A percentile compares a stretch with the other conserved stretches of the same genome.
Evolutionary conservation across 2,329 filamentous ascomycete species (phyloP).

Genomic region (Cercospora sojina): DNA sequence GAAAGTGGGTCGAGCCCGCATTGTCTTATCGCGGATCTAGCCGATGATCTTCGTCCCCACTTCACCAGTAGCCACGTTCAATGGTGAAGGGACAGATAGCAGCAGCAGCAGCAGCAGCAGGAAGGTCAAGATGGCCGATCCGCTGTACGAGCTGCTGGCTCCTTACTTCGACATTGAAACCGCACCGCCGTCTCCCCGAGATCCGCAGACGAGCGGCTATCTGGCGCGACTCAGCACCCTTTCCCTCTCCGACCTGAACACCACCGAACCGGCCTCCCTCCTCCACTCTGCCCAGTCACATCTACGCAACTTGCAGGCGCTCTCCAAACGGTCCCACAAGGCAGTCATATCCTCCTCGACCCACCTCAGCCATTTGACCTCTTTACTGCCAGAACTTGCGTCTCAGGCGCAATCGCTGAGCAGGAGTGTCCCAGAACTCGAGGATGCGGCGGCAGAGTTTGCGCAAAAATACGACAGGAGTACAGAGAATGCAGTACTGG

Average conservation of each 20-base stretch:
- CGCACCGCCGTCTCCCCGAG: conserved; percentile 43
- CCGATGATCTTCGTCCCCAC: background rate
- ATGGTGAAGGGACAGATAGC: background rate
- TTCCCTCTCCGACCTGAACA: conserved; percentile 68
- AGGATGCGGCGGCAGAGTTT: conserved; percentile 75
- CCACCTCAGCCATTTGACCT: conserved; percentile 70
- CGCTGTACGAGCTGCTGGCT: conserved; percentile 70
- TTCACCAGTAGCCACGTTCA: background rate
- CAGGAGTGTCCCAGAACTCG: conserved; percentile 72
- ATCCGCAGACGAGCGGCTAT: conserved; percentile 65
- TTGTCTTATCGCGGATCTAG: background rate
- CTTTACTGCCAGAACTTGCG: conserved; percentile 69
- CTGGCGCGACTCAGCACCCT: conserved; percentile 75
- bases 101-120: conserved; percentile 1
- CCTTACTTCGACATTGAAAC: conserved; percentile 56
- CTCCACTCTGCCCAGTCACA: conserved; percentile 76
- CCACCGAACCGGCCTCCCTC: conserved; percentile 75
- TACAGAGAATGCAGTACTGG: conserved; percentile 61
- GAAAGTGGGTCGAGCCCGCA: background rate
- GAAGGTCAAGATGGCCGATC: conserved; percentile 47
- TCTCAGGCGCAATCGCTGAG: conserved; percentile 66
- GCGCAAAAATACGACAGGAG: conserved; percentile 78
- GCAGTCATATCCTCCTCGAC: conserved; percentile 77
- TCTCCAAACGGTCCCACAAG: conserved; percentile 87
- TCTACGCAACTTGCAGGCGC: conserved; percentile 76